Base-by-base conservation (phyloP, 208 protist species). In the Crithidia bombi region DNA sequence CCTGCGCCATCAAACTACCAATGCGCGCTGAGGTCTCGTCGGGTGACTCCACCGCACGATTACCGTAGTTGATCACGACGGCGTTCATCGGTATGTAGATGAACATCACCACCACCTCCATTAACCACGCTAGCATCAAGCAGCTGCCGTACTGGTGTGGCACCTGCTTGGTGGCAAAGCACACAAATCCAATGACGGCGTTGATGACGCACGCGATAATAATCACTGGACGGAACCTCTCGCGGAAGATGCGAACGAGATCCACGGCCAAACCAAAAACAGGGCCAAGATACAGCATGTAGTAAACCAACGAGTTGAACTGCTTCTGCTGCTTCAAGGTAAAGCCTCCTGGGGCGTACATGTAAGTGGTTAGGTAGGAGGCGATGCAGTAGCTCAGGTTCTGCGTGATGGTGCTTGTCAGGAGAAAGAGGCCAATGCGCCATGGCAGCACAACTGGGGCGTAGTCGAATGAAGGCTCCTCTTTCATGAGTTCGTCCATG, bases 31-130 rank as follows among this genome's bases (percentile, higher is more conserved):
- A 69, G 30, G 64, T 71, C 47, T 82, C 75, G 11, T 41, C 35
- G 6, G 56, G 43, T 33, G 64, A 72, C 38, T 76, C 65, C 0
- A 70, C 41, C 12, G 69, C 26, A 38, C 61, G 43, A 59, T 81
- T 76, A 9, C 51, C 70, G 50, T 81, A 73, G 35, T 61, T 51
- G 43, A 78, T 78, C 21, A 81, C 70, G 23, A 76, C 58, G 6
- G 50, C 69, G 39, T 71, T 81, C 59, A 68, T 65, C 23, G 76
- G 76, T n/a, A 81, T 66, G 76, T 81, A 77, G 25, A 81, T 68
- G 54, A 81, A 81, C 70, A 81, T 81, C 12, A 64, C 61, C 25
- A 61, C 39, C 41, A 78, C 62, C 61, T 78, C 23, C 59, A 71
- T 65, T 25, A 79, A 21, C 63, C 65, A 74, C 44, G 33, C 21